Evolutionary conservation across 306 rosid genomes (phyloP), one percentile per base, ranked within the genome.

Genomic region (Erythrophleum fordii): DNA sequence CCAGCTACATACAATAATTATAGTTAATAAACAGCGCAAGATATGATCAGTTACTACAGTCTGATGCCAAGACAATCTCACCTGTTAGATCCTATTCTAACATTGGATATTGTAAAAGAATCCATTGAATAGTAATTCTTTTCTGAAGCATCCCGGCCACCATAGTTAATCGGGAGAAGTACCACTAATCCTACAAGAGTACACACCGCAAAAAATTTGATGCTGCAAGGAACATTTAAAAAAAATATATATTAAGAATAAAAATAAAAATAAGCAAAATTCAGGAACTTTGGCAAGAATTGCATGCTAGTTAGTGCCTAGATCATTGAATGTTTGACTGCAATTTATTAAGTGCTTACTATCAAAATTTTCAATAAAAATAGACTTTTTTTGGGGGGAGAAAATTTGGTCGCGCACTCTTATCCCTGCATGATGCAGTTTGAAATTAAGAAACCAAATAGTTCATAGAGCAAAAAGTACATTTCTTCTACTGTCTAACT

Each of bases 41-140:
- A 52, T 20, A 17, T 20, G 29, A 69, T 35, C 26, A 62, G 65
- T 35, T 45, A 41, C 48, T 34, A 10, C 9, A 31, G 37, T 61
- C 51, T 77, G 45, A 35, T 48, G n/a, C 10, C 55, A 75, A 49
- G 71, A 74, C 11, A 83, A n/a, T n/a, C 81, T 81, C 49, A 91
- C 96, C 93, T 89, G 78, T 73, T 55, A 62, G 99, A 95, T 80
- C 99, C 97, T 74, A 60, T 80, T 2, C 62, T 76, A 52, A 95
- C 79, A 84, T 95, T 93, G 69, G 99, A 93, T 77, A 95, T 95
- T 41, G 97, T 88, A 73, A 91, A 93, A 80, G 88, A 77, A 82
- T 92, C 97, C 88, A 88, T 76, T 56, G 97, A 77, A 83, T 84
- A 85, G 80, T 76, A 49, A 45, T 59, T 84, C 56, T 51, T 77